Evolutionary conservation across 148 eudicot genomes (phyloP), one percentile per base, ranked within the genome.

Genomic region (Chenopodium album): DNA sequence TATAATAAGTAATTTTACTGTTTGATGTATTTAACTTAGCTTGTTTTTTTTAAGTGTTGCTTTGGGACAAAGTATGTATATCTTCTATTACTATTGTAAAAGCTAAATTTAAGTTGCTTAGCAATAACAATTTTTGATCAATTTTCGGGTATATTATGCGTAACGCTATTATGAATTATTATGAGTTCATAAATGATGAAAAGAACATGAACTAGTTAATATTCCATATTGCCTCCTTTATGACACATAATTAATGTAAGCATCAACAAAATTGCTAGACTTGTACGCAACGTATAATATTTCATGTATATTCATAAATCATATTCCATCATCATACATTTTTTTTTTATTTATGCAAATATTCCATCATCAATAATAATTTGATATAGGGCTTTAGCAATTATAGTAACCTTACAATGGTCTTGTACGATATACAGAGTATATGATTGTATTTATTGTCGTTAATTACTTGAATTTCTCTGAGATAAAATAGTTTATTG

Each of bases 191-290:
- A 46, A 72, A 22, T 9, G 28, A 46, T 72, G 23, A 59, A 16
- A 59, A 59, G 7, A 59, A 62, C 10, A 62, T 0, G 9, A n/a
- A 62, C 23, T 62, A 62, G 62, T n/a, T 62, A 62, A 62, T 62
- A n/a, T 62, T n/a, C 66, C 9, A 71, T 37, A 22, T 17, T 71
- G 47, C 73, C 46, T 20, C 52, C 50, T 9, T 71, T 71, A 71
- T 37, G 74, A 71, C 50, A 71, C 26, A 62, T n/a, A 37, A 68
- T 32, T 47, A 73, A 73, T 73, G 56, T 50, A 34, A 74, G 60
- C 77, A 74, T 74, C 77, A 26, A 74, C 2, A 3, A 48, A 28
- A 13, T 73, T 50, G 77, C 62, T 74, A 74, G 77, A 50, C 77
- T 74, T 74, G 64, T 74, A 74, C 62, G 76, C 63, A 52, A 74